Evolutionary conservation across 2,329 filamentous ascomycete genomes (phyloP), one percentile per base, ranked within the genome.

Genomic region (Aspergillus hortae): DNA sequence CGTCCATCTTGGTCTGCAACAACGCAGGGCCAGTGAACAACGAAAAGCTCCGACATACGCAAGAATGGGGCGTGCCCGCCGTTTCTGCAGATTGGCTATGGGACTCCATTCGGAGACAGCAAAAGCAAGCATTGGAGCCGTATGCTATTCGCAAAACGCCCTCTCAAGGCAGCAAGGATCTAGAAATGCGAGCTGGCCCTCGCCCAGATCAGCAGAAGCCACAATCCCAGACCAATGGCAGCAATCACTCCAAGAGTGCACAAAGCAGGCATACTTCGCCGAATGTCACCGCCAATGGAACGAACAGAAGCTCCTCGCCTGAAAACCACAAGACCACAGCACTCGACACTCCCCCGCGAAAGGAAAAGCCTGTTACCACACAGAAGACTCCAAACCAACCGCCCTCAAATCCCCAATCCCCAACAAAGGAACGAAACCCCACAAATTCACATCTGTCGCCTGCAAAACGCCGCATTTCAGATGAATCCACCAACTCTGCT

Each of bases 1-100:
- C 84, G n/a, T 90, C 87, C 12, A 76, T 97, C 15, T 76, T 99
- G 2, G 72, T 99, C n/a, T 90, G 87, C 65, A 83, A 84, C 51
- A 68, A 70, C 38, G 75, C 76, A 1, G 78, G 72, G 40, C 64
- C 69, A 23, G 67, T 65, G 42, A 90, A 72, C 74, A 81, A 67
- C 52, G 87, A 94, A 58, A 99, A 99, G 71, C 75, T 94, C 15
- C 83, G 87, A 42, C 86, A 90, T 64, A 91, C 91, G 0, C 68
- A 84, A 7, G 80, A 86, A 61, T 89, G 89, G 78, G 80, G 80
- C 4, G 87, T 97, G 10, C 89, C 91, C 2, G 84, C 92, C n/a
- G 88, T 97, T 10, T 81, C 81, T 6, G 82, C 84, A 15, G 82
- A 87, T 19, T 99, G 94, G 94, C 77, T 99, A 2, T 94, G 89